phyloP scores from a whole-genome alignment of 495 filamentous ascomycete species.

The Polyplosphaeria fusca region DNA sequence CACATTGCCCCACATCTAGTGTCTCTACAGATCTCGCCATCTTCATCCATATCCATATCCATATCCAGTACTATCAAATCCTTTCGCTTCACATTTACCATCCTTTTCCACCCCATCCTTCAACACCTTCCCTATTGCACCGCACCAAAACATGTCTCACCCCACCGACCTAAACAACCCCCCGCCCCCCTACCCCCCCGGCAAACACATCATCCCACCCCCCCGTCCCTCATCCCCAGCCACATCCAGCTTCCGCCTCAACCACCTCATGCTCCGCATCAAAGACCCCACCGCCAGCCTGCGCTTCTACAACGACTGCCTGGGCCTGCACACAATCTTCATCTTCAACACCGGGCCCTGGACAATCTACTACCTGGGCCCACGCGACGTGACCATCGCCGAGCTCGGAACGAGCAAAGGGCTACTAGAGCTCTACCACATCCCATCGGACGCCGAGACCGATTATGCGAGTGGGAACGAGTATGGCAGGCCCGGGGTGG shows the following conservation, averaged over 20 bases:
- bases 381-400: constrained; percentile 11
- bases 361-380: constrained; percentile 26
- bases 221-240: constrained; percentile 15
- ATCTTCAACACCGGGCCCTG: constrained; percentile 24
- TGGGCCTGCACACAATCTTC: constrained; percentile 22
- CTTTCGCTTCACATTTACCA: too few species aligned
- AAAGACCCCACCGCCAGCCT: constrained; percentile 12
- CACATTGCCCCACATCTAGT: too few species aligned
- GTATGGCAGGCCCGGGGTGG: constrained; percentile 4
- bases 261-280: constrained; percentile 26
- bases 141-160: constrained; percentile 1
- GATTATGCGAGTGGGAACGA: constrained; percentile 15
- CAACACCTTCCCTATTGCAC: too few species aligned
- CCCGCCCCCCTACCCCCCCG: constrained; percentile 6
- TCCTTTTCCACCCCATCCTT: too few species aligned
- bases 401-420: constrained; percentile 17
- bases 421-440: constrained; percentile 22
- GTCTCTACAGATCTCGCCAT: too few species aligned
- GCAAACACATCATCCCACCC: constrained; percentile 24
- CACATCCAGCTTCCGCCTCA: constrained; percentile 17
- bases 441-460: constrained; percentile 1
- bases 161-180: constrained; percentile 9
- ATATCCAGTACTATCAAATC: too few species aligned
- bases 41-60: too few species aligned
- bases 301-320: constrained; percentile 25